These are phyloP conservation scores for Ilex asprella DNA, from an alignment of 257 asterid species.

Conservation along the genomic window DNA sequence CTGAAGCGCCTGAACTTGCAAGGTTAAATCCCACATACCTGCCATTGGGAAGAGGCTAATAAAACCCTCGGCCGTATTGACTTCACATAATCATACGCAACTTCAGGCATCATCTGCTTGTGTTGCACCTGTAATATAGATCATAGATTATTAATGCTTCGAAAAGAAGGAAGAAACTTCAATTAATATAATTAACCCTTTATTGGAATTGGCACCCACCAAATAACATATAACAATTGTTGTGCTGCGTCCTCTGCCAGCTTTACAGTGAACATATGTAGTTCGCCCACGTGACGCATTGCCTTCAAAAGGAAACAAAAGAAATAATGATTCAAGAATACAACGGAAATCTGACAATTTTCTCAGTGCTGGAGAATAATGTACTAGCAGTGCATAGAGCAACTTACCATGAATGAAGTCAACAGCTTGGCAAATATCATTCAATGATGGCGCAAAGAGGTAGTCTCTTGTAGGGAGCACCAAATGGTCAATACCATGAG, in stretches of 20 bases:
- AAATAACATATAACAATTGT: constrained; percentile 44
- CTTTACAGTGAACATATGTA: constrained; percentile 48
- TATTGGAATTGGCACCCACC: constrained; percentile 21
- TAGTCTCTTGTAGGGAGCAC: constrained; percentile 50
- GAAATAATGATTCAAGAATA: neutral
- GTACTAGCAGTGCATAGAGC: neutral
- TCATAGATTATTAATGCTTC: neutral
- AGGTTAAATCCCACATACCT: constrained; percentile 23
- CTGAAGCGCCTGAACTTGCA: no score
- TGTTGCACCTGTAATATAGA: constrained; percentile 36
- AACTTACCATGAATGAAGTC: constrained; percentile 35
- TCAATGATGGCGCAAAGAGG: constrained; percentile 39
- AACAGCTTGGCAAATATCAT: constrained; percentile 35
- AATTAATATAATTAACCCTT: neutral
- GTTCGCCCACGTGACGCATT: constrained; percentile 31
- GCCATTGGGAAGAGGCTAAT: constrained; percentile 51
- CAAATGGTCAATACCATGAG: constrained; percentile 35
- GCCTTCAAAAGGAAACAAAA: constrained; percentile 11
- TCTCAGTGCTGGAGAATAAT: no score
- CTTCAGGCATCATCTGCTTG: constrained; percentile 57
- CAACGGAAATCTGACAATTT: neutral
- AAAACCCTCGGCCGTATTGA: constrained; percentile 60
- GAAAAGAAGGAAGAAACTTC: neutral
- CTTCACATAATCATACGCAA: constrained; percentile 56
- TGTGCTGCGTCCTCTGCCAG: constrained; percentile 52